Evolutionary conservation across 345 rosid genomes (phyloP).

Genomic region (Moricandia arvensis): DNA sequence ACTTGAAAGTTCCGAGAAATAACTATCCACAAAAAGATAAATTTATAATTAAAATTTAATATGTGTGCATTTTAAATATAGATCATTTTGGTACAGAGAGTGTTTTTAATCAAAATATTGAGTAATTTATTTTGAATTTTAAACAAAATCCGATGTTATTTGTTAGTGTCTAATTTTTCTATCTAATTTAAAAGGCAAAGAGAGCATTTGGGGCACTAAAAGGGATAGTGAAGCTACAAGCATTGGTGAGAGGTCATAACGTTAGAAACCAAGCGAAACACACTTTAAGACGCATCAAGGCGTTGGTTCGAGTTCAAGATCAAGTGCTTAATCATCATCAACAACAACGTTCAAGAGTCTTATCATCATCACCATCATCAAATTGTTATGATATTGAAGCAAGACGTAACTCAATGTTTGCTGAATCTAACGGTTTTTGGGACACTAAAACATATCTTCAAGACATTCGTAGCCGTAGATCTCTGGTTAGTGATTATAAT

Average conservation of each 20-base stretch:
- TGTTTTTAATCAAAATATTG: background rate
- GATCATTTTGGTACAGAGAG: no score
- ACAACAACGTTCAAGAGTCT: slow-evolving; percentile 44
- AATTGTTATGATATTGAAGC: slow-evolving; percentile 31
- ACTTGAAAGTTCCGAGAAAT: no score
- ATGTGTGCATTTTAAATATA: no score
- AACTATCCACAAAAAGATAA: no score
- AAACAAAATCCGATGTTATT: background rate
- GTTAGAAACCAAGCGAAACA: slow-evolving; percentile 37
- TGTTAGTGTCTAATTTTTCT: background rate
- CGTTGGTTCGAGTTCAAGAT: slow-evolving; percentile 75
- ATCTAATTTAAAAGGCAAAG: slow-evolving; percentile 50
- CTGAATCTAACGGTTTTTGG: slow-evolving; percentile 48
- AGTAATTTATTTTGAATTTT: background rate
- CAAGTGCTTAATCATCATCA: slow-evolving; percentile 56
- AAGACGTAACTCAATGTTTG: slow-evolving; percentile 52
- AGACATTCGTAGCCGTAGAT: slow-evolving; percentile 59
- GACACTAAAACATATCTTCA: slow-evolving; percentile 56
- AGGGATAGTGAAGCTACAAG: slow-evolving; percentile 93
- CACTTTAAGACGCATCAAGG: slow-evolving; percentile 75
- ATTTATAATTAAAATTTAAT: no score
- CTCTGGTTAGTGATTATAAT: slow-evolving; percentile 38
- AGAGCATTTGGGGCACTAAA: slow-evolving; percentile 80
- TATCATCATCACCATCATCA: slow-evolving; percentile 19
- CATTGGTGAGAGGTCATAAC: slow-evolving; percentile 86